Conservation (phyloP, 306 rosid species). For the Aeschynomene evenia region DNA sequence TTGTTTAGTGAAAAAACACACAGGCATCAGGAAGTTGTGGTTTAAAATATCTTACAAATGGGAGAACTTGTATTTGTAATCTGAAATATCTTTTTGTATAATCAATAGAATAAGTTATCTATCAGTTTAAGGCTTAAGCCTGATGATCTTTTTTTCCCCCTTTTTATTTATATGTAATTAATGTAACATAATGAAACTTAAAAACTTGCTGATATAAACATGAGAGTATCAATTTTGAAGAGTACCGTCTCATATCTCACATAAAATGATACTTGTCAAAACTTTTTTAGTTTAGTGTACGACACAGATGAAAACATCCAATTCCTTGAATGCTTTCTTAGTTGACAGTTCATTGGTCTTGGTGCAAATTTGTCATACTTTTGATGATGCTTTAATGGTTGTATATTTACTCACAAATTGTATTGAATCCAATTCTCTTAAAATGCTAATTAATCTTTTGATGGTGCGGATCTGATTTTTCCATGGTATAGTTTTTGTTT, state of each 20-base stretch:
- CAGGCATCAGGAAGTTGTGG: slow-evolving; percentile 12
- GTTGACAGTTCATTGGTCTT: not conserved
- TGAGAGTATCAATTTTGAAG: not conserved
- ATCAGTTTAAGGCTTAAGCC: slow-evolving; percentile 20
- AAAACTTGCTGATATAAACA: slow-evolving; percentile 6
- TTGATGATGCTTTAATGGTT: not conserved
- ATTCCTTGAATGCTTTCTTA: slow-evolving; percentile 11
- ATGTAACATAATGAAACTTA: not conserved
- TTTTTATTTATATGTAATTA: slow-evolving; percentile 3
- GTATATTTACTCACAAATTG: not conserved
- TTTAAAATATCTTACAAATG: slow-evolving; percentile 7
- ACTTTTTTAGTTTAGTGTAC: not conserved
- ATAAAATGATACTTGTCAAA: not conserved
- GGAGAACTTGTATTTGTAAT: slow-evolving; percentile 12
- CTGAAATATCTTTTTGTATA: slow-evolving; percentile 6
- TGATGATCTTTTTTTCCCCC: not conserved
- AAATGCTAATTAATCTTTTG: slow-evolving; percentile 10
- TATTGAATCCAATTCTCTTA: slow-evolving; percentile 15
- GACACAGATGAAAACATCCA: not conserved
- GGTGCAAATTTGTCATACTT: not conserved
- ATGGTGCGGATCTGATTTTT: slow-evolving; percentile 14
- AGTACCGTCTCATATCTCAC: not conserved
- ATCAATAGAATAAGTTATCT: not conserved
- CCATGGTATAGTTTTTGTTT: not conserved
- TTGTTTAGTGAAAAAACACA: slow-evolving; percentile 12